Evolutionary conservation across 2,329 filamentous ascomycete species (phyloP).

Genomic region (Epichloe typhina): DNA sequence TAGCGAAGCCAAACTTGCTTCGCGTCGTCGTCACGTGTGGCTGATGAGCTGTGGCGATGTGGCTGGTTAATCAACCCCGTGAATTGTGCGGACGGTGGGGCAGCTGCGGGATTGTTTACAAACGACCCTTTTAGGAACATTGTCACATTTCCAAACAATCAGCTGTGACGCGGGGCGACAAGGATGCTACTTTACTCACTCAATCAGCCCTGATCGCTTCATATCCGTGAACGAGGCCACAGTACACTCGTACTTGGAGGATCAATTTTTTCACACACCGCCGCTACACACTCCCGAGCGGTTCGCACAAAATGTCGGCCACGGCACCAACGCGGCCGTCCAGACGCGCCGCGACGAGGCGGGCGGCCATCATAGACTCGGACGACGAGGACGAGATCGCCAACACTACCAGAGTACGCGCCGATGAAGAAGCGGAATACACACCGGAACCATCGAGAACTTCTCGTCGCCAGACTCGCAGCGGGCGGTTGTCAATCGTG

Average conservation of each 20-base stretch:
- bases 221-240: not conserved
- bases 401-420: constrained; percentile 35
- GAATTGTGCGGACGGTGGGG: not conserved
- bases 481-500: constrained; percentile 29
- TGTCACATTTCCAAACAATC: constrained; percentile 28
- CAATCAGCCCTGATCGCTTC: not conserved
- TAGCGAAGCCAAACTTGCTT: not conserved
- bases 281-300: not conserved
- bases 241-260: not conserved
- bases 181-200: constrained; percentile 4
- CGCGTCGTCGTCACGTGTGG: constrained; percentile 13
- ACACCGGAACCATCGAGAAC: constrained; percentile 55
- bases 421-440: constrained; percentile 64
- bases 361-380: constrained; percentile 63
- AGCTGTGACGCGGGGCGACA: constrained; percentile 10
- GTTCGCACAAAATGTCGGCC: constrained; percentile 15
- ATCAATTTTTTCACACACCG: not conserved
- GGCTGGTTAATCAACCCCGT: too few species aligned
- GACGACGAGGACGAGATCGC: constrained; percentile 60
- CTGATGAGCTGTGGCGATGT: not conserved
- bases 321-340: constrained; percentile 23
- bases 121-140: constrained; percentile 23
- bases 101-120: constrained; percentile 25
- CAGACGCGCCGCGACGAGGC: constrained; percentile 41
- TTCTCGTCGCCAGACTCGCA: constrained; percentile 36